Percentiles rank a stretch among this genome's conserved stretches.
phyloP scores from a whole-genome alignment of 305 asterid species.

The Rubia tinctorum region DNA sequence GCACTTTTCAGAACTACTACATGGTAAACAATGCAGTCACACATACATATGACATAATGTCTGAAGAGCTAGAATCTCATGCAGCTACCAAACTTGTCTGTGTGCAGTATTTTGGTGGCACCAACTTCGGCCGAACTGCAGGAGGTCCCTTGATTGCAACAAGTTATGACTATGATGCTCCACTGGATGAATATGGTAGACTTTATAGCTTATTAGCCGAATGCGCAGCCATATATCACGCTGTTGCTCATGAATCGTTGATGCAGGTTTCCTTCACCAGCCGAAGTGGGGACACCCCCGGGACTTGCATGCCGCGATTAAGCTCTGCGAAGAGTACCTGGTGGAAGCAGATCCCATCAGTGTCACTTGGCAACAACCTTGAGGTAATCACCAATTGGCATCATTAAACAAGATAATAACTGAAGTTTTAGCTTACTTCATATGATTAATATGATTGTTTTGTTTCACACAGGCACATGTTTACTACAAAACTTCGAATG shows the following conservation, averaged over 20 bases:
- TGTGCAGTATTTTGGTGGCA: slow-evolving; percentile 81
- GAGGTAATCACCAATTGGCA: slow-evolving; percentile 38
- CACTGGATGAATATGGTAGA: slow-evolving; percentile 76
- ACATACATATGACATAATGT: background rate
- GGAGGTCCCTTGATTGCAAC: slow-evolving; percentile 85
- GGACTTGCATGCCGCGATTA: slow-evolving; percentile 63
- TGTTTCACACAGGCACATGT: slow-evolving; percentile 62
- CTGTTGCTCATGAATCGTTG: background rate
- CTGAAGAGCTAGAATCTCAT: background rate
- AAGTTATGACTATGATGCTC: slow-evolving; percentile 88
- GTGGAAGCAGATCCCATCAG: slow-evolving; percentile 52
- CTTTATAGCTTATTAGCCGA: slow-evolving; percentile 13
- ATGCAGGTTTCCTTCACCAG: slow-evolving; percentile 63
- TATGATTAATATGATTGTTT: background rate
- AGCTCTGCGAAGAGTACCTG: slow-evolving; percentile 71
- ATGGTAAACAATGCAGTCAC: slow-evolving; percentile 38
- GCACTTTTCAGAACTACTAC: slow-evolving; percentile 85
- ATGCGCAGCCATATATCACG: background rate
- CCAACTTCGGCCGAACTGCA: slow-evolving; percentile 85
- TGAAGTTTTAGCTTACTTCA: no score
- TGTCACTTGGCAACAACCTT: slow-evolving; percentile 62
- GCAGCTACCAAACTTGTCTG: background rate
- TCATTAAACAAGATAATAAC: no score
- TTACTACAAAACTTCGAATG: slow-evolving; percentile 53
- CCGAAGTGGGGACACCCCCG: slow-evolving; percentile 91